Base-by-base conservation (phyloP, 805 yeast species). In the Candida railenensis region DNA sequence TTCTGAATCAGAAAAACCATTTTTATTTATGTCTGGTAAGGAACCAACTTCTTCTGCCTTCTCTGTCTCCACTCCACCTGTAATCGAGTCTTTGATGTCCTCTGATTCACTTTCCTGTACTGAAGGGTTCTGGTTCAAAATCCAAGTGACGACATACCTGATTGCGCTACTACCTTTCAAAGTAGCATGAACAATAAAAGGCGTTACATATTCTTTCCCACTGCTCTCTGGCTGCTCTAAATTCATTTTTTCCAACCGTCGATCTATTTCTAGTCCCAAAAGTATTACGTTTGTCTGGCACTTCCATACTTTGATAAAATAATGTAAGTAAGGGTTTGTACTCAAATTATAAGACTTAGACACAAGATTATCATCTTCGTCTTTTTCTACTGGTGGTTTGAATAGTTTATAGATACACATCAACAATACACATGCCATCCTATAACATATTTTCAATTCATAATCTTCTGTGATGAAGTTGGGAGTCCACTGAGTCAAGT, bases 81-180 rank as follows among this genome's bases (percentile, higher is more conserved):
- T 15, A 12, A n/a, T 41, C 38, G 25, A 28, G 4, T 22, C 4
- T 15, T 28, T 8, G 5, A 28, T 15, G 37, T 28, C 40, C 9
- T 37, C 33, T 9, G 38, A 34, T 14, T 46, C 48, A 19, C 22
- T 28, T 15, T 39, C 28, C 25, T 42, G 42, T 50, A 52, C 54
- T 18, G 58, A 50, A 9, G 54, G 57, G 45, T 77, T 71, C 38
- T 73, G 76, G 55, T 84, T 84, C 44, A 87, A 57, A 7, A 83
- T 71, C 47, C 83, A 69, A 0, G 89, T 87, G 5, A 83, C 58
- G 0, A 83, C 78, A 30, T 80, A 75, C 30, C 95, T 62, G 22
- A 86, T 65, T 0, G 89, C 82, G 18, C 86, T 70, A 0, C 86
- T 69, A 1, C 91, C 91, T 51, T 83, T 73, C 3, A 85, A 55